Evolutionary conservation across 768 basidiomycete species (phyloP).

Genomic region (Tylopilus cervinicoccineus): DNA sequence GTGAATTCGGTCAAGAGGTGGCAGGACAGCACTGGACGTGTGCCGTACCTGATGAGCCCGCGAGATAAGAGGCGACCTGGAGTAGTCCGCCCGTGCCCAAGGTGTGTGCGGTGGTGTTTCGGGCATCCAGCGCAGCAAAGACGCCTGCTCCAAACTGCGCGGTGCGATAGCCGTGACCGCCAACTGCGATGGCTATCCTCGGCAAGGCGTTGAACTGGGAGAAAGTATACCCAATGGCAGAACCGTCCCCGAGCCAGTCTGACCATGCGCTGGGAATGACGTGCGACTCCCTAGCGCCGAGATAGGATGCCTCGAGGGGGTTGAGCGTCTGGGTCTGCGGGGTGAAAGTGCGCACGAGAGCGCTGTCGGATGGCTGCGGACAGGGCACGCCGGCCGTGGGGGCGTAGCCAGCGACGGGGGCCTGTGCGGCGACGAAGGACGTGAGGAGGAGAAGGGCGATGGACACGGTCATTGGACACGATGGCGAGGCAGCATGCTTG

Average conservation of each 20-base stretch:
- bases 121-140: slow-evolving; percentile 54
- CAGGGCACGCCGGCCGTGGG: slow-evolving; percentile 47
- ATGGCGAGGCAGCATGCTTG: slow-evolving; percentile 6
- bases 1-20: not conserved
- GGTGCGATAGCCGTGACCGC: slow-evolving; percentile 68
- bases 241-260: slow-evolving; percentile 56
- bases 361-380: slow-evolving; percentile 38
- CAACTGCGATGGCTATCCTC: slow-evolving; percentile 59
- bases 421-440: not conserved
- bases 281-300: slow-evolving; percentile 38
- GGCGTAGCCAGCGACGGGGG: slow-evolving; percentile 46
- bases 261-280: slow-evolving; percentile 49
- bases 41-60: slow-evolving; percentile 57
- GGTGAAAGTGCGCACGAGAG: slow-evolving; percentile 50
- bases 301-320: slow-evolving; percentile 45
- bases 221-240: slow-evolving; percentile 50
- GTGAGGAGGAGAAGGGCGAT: not conserved
- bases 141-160: slow-evolving; percentile 64
- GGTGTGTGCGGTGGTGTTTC: slow-evolving; percentile 53
- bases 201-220: slow-evolving; percentile 42
- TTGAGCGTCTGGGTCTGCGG: slow-evolving; percentile 50
- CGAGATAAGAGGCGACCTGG: slow-evolving; percentile 67
- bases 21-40: not conserved
- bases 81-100: slow-evolving; percentile 64
- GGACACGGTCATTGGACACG: slow-evolving; percentile 4